Evolutionary conservation across 805 yeast genomes (phyloP), one percentile per base, ranked within the genome.

Genomic region (Metschnikowia colocasiae): DNA sequence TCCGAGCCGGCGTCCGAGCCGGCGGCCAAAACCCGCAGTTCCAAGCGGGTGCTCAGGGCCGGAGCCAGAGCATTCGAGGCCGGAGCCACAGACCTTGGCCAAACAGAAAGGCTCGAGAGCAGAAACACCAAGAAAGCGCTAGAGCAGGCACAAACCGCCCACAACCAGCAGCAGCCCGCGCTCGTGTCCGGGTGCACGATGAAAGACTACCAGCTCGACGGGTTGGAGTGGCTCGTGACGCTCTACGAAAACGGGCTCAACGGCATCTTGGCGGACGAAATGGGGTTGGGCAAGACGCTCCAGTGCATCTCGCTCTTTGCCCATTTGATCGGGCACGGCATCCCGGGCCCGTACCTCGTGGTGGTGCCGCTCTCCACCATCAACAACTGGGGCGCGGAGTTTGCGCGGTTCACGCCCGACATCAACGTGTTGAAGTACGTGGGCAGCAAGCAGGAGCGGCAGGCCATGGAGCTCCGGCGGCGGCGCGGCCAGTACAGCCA

Each of bases 201-300:
- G 74, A 88, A 89, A 59, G 85, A 82, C 25, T 90, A 94, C 60
- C 99, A 92, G 65, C 63, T 88, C 16, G 90, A 86, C 47, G 99
- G 98, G 1, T 75, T 92, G 47, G 90, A 88, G 53, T 92, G 98
- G 98, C 68, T 94, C 35, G 78, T 84, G 12, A 85, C 96, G 0
- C 67, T 92, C 22, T 94, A 86, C 62, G 95, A 91, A 60, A 94
- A 92, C 64, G 99, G 98, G 0, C 71, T 92, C 25, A 92, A 92
- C 63, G 99, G 98, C 2, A 91, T 94, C 30, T 69, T 94, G 18
- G 98, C 98, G 0, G 98, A 94, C 67, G 98, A 92, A 64, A 92
- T 92, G 99, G 98, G 98, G 0, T 70, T 92, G 22, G 99, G 99
- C 1, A 92, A 92, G 62, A 94, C 99, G 0, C 65, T 92, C 6